These are phyloP conservation scores for Physcomitrellopsis africana DNA, from an alignment of 225 moss, liverwort and hornwort species.

Conservation along the genomic window DNA sequence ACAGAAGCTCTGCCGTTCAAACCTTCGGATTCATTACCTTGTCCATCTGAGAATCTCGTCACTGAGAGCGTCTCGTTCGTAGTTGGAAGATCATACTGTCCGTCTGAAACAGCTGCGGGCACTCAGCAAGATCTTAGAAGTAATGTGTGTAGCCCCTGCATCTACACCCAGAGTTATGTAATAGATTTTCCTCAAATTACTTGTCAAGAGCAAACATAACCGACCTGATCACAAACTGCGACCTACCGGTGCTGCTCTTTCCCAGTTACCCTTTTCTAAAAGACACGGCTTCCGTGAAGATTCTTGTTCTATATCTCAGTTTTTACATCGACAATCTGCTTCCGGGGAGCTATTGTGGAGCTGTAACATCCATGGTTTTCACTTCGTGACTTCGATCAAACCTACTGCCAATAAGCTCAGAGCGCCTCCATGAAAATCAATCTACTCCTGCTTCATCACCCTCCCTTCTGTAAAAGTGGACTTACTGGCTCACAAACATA, in stretches of 20 bases:
- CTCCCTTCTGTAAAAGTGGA: constrained; percentile 17
- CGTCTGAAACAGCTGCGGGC: constrained; percentile 25
- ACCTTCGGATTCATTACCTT: constrained; percentile 14
- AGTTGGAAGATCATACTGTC: constrained; percentile 3
- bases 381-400: constrained; percentile 21
- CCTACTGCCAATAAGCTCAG: constrained; percentile 25
- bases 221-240: constrained; percentile 36
- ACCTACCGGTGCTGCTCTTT: constrained; percentile 25
- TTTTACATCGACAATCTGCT: background rate
- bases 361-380: constrained; percentile 24
- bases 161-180: background rate
- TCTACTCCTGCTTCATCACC: constrained; percentile 10
- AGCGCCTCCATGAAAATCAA: constrained; percentile 21
- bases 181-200: constrained; percentile 7
- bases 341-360: constrained; percentile 5
- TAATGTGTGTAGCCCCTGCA: constrained; percentile 1
- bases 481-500: constrained; percentile 40
- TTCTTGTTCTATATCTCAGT: constrained; percentile 14
- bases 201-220: constrained; percentile 20
- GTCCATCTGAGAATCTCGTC: constrained; percentile 19
- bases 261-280: constrained; percentile 11
- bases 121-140: constrained; percentile 28
- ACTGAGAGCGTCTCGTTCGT: constrained; percentile 18
- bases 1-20: constrained; percentile 13
- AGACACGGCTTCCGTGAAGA: constrained; percentile 18